Percentiles rank a stretch among this genome's conserved stretches.
Evolutionary conservation across 2,329 filamentous ascomycete genomes (phyloP).

Genomic region (Neurospora sp.): DNA sequence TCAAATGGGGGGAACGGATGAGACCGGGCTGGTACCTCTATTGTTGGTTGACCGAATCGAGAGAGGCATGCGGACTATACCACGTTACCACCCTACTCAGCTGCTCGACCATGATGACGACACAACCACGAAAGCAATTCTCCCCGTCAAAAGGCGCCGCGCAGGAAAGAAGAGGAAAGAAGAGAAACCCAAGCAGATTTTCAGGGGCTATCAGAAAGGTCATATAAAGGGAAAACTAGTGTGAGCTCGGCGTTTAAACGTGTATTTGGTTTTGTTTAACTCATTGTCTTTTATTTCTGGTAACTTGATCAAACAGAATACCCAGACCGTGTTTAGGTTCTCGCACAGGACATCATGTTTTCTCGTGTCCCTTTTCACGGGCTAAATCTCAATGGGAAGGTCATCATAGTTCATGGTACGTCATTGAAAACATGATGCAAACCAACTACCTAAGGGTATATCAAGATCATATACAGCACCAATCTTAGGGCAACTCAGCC

Average conservation of each 20-base stretch:
- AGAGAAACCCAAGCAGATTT: not conserved
- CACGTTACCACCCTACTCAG: not conserved
- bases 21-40: not conserved
- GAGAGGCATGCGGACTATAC: not conserved
- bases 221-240: not conserved
- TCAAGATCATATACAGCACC: not conserved
- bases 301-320: not conserved
- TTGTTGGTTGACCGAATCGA: not conserved
- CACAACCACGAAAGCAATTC: not conserved
- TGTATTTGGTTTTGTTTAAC: not conserved
- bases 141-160: not conserved
- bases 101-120: not conserved
- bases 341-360: not conserved
- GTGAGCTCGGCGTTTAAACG: not conserved
- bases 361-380: constrained; percentile 1
- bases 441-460: not conserved
- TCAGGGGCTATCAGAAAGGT: not conserved
- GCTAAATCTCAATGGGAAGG: constrained; percentile 39
- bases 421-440: not conserved
- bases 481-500: not conserved
- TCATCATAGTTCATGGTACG: not conserved
- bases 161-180: not conserved
- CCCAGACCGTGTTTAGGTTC: not conserved
- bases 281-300: not conserved
- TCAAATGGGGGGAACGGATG: not conserved